These are phyloP conservation scores for Pholiota microspora DNA, from an alignment of 768 basidiomycete genomes.

Conservation along the genomic window DNA sequence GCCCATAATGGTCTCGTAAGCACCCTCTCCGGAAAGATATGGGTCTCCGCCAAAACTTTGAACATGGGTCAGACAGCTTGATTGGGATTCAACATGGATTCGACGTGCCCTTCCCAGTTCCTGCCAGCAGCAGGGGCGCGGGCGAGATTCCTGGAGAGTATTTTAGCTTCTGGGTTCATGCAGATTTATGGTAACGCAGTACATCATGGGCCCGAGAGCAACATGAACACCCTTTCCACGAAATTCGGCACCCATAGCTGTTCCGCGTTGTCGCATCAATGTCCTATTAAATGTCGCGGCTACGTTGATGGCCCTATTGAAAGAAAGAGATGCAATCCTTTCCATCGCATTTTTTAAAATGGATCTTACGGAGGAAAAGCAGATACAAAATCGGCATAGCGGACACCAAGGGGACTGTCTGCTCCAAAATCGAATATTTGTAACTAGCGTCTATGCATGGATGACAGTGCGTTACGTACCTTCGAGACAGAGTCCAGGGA, in stretches of 20 bases:
- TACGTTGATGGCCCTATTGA: conserved; percentile 44
- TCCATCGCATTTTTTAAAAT: no score
- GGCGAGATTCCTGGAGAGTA: conserved; percentile 37
- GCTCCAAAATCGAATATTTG: background rate
- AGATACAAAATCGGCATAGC: conserved; percentile 44
- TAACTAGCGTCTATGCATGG: background rate
- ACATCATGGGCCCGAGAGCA: conserved; percentile 51
- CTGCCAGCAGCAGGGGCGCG: conserved; percentile 47
- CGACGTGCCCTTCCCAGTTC: conserved; percentile 50
- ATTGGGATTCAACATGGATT: background rate
- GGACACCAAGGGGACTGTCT: conserved; percentile 51
- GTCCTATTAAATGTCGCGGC: conserved; percentile 53
- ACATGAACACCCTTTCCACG: conserved; percentile 59
- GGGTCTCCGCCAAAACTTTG: conserved; percentile 50
- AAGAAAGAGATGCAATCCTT: no score
- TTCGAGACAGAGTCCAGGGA: conserved; percentile 51
- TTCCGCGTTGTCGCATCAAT: conserved; percentile 54
- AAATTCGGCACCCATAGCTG: conserved; percentile 59
- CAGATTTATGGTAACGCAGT: conserved; percentile 7
- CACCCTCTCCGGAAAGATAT: conserved; percentile 50
- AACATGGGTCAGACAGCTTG: background rate
- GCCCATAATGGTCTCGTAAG: conserved; percentile 52
- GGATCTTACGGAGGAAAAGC: conserved; percentile 46
- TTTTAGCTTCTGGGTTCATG: background rate
- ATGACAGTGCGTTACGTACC: conserved; percentile 23